Percentiles rank a stretch among this genome's conserved stretches.
These are phyloP conservation scores for Malus hybrid DNA, from an alignment of 331 rosid genomes.

Conservation along the genomic window DNA sequence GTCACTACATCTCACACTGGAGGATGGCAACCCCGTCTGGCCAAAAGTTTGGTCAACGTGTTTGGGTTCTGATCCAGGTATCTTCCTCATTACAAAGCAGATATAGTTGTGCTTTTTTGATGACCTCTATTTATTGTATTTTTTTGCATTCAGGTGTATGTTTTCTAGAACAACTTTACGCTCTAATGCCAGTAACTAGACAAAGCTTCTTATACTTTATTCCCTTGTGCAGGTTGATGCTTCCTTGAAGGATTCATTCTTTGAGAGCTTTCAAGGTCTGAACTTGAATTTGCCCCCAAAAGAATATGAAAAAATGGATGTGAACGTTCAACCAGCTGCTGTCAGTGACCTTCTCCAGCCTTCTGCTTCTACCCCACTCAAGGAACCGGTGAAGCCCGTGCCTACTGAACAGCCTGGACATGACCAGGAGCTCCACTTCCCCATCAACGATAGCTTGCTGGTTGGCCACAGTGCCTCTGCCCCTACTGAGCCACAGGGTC, in stretches of 20 bases:
- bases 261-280: conserved; percentile 37
- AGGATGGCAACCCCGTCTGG: conserved; percentile 67
- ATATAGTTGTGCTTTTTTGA: background rate
- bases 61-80: conserved; percentile 91
- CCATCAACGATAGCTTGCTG: conserved; percentile 14
- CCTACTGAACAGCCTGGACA: background rate
- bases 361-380: conserved; percentile 2
- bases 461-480: conserved; percentile 4
- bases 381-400: background rate
- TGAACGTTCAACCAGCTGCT: conserved; percentile 27
- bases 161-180: conserved; percentile 15
- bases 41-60: conserved; percentile 77
- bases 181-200: background rate
- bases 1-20: conserved; percentile 81
- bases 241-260: conserved; percentile 35
- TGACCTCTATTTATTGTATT: background rate
- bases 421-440: conserved; percentile 10
- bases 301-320: conserved; percentile 29
- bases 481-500: background rate
- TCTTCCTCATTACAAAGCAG: background rate
- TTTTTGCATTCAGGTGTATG: conserved; percentile 39
- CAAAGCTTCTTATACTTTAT: background rate
- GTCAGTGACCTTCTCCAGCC: conserved; percentile 16
- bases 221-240: conserved; percentile 57
- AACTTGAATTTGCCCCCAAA: conserved; percentile 55